Conservation (phyloP, 805 yeast species). For the Candida bentonensis region DNA sequence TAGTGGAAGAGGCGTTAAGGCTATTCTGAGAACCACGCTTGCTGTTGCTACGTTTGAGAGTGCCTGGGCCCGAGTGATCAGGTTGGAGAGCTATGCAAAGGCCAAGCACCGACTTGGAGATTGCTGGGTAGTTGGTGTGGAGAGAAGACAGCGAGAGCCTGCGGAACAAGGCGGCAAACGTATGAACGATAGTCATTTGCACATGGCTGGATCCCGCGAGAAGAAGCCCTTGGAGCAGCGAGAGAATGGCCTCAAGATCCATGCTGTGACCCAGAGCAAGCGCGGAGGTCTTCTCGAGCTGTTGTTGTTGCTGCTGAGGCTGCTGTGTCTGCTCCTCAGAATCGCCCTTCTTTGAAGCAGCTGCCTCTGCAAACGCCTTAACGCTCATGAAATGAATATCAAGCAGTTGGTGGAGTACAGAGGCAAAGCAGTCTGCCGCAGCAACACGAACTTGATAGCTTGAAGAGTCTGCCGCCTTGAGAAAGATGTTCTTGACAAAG, state of each 20-base stretch:
- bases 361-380: background rate
- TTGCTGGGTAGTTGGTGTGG: background rate
- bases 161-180: background rate
- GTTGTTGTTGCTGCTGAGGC: too few species aligned
- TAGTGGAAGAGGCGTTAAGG: background rate
- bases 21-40: background rate
- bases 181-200: background rate
- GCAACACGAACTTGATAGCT: background rate
- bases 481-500: background rate
- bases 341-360: background rate
- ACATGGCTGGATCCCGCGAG: background rate
- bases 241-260: background rate
- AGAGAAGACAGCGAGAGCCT: background rate
- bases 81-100: background rate
- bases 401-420: background rate
- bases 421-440: background rate
- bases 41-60: slow-evolving; percentile 1
- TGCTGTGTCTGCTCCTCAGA: background rate
- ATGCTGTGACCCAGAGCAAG: background rate
- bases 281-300: background rate
- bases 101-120: background rate
- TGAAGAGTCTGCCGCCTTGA: background rate
- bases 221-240: background rate
- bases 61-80: background rate
- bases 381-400: background rate